Conservation (phyloP, 768 basidiomycete genomes). For the Mycena kentingensis region DNA sequence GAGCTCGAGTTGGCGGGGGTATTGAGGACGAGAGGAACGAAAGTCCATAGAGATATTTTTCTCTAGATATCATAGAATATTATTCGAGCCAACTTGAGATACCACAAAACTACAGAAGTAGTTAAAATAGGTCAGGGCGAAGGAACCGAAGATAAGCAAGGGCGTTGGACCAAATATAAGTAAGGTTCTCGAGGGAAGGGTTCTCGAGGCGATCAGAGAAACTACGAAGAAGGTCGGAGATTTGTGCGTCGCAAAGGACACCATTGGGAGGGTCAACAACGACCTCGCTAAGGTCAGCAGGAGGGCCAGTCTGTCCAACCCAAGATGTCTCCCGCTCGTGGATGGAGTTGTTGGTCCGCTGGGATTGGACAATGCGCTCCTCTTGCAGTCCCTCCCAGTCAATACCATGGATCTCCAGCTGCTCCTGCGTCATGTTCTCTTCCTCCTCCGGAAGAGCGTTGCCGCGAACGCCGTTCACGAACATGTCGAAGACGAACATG, state of each 20-base stretch:
- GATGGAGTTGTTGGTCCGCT: not conserved
- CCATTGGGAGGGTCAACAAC: conserved; percentile 2
- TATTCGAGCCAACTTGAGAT: not conserved
- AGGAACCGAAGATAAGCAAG: not conserved
- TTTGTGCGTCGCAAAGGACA: not conserved
- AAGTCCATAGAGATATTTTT: not conserved
- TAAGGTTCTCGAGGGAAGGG: not conserved
- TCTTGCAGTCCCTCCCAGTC: conserved; percentile 14
- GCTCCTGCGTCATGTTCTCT: not conserved
- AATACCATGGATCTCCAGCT: conserved; percentile 13
- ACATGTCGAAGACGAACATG: conserved; percentile 34
- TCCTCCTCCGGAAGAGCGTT: not conserved
- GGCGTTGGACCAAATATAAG: not conserved
- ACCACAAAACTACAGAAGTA: not conserved
- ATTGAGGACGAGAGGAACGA: not conserved
- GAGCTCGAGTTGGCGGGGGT: not conserved
- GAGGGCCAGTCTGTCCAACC: conserved; percentile 8
- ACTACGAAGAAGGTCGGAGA: not conserved
- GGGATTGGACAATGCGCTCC: conserved; percentile 1
- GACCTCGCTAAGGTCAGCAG: conserved; percentile 8
- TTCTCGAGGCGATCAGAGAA: not conserved
- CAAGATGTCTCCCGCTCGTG: conserved; percentile 5
- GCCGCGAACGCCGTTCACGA: conserved; percentile 31
- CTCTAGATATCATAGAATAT: not conserved
- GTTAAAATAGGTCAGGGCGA: not conserved